Evolutionary conservation across 2,329 filamentous ascomycete genomes (phyloP).

Genomic region (Trichoderma polysporum): DNA sequence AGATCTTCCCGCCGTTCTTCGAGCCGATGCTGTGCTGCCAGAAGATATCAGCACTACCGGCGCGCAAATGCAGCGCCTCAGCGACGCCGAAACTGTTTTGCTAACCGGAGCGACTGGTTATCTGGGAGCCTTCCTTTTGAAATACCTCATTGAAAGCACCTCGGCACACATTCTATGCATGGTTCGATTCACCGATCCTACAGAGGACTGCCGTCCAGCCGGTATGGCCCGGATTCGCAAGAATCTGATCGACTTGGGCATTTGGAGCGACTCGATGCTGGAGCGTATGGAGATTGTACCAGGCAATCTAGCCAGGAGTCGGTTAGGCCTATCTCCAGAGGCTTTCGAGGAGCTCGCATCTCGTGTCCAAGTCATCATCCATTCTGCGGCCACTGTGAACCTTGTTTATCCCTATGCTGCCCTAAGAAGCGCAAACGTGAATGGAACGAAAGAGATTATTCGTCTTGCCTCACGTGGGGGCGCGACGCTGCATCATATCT

Average conservation of each 20-base stretch:
- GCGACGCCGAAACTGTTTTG: constrained; percentile 66
- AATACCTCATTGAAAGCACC: constrained; percentile 65
- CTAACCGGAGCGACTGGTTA: constrained; percentile 77
- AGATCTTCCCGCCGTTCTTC: constrained; percentile 68
- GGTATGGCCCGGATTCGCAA: constrained; percentile 72
- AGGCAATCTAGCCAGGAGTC: constrained; percentile 68
- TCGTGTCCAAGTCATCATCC: constrained; percentile 70
- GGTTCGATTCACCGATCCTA: constrained; percentile 69
- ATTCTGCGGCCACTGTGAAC: constrained; percentile 76
- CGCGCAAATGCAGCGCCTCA: constrained; percentile 56
- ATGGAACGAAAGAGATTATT: constrained; percentile 74
- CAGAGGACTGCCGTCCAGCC: constrained; percentile 61
- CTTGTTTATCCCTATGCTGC: constrained; percentile 80
- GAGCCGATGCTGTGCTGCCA: constrained; percentile 65
- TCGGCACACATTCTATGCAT: constrained; percentile 70
- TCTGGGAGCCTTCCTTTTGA: constrained; percentile 71
- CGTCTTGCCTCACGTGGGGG: constrained; percentile 66
- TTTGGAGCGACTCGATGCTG: constrained; percentile 75
- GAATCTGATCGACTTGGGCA: constrained; percentile 73
- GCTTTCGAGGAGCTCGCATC: constrained; percentile 64
- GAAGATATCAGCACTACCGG: constrained; percentile 64
- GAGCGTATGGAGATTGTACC: constrained; percentile 75
- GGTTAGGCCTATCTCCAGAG: constrained; percentile 65
- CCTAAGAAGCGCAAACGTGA: constrained; percentile 70
- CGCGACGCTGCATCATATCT: constrained; percentile 75